Base-by-base conservation (phyloP, 2,329 filamentous ascomycete species). In the Penicillium sclerotigenum region DNA sequence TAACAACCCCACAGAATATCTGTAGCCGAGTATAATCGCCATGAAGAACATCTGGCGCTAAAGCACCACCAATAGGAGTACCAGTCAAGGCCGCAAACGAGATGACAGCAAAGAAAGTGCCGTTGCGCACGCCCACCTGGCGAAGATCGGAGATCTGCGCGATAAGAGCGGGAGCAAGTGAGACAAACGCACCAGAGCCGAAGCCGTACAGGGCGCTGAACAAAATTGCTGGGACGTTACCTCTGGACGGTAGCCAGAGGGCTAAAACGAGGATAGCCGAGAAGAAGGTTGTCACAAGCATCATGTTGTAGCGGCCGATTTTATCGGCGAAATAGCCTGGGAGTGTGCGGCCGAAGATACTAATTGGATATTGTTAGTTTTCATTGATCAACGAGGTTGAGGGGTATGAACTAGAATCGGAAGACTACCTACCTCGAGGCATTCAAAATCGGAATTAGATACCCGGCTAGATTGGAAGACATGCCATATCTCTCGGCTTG, bases 121-220 rank as follows among this genome's bases (percentile, higher is more conserved):
- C 89, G 2, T 81, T 85, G 6, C 88, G 79, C 1, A 86, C 81
- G 14, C 89, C 89, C 33, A 91, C 86, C 68, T 89, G 80, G 20
- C 83, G 78, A 36, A 90, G 81, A 43, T 89, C 86, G 1, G 83
- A 86, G 59, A 91, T 87, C 65, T 91, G 87, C 1, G 86, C 87
- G 22, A 91, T 77, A 14, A 88, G 75, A 0, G 87, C 81, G 0
- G 88, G 85, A 0, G 78, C 77, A 18, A 90, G 74, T 0, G 83
- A 83, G 34, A 88, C 82, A 63, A 86, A 88, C 2, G 83, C 83
- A 13, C 88, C 88, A 0, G 83, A 86, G 14, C 80, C 80, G 68
- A 90, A 89, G 18, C 87, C 88, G 62, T 88, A 91, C 7, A 89
- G 71, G n/a, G 81, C 77, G 13, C 82, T 80, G 69, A 89, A 90